Evolutionary conservation across 2,329 filamentous ascomycete genomes (phyloP).

Genomic region (Penicillium sp.): DNA sequence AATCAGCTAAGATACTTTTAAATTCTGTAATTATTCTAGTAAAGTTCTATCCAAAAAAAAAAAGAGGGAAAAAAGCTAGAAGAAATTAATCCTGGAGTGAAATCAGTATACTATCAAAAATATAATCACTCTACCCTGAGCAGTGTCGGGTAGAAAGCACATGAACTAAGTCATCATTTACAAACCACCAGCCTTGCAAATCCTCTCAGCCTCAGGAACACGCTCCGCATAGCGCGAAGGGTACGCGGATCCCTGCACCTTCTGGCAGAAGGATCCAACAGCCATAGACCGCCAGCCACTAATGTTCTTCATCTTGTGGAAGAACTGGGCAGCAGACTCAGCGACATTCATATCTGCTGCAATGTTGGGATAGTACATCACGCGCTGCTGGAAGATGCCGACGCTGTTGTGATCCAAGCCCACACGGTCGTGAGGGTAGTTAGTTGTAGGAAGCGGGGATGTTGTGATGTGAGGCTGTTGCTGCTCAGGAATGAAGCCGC

Average conservation of each 20-base stretch:
- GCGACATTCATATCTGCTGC: conserved; percentile 25
- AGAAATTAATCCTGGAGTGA: no score
- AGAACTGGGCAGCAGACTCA: conserved; percentile 25
- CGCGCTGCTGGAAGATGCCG: conserved; percentile 30
- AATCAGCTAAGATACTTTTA: no score
- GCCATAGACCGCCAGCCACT: conserved; percentile 25
- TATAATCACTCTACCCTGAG: no score
- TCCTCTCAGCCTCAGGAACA: conserved; percentile 16
- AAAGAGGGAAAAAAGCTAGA: no score
- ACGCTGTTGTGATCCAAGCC: conserved; percentile 28
- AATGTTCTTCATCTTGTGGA: conserved; percentile 20
- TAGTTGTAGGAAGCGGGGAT: conserved; percentile 25
- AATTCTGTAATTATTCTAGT: no score
- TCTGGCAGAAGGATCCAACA: conserved; percentile 25
- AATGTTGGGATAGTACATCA: conserved; percentile 21
- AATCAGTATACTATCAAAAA: no score
- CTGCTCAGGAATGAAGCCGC: no score
- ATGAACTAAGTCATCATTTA: no score
- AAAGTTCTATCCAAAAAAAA: no score
- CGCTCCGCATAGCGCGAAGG: conserved; percentile 16
- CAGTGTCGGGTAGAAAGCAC: no score
- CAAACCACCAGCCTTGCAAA: conserved; percentile 19
- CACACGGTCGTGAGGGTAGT: conserved; percentile 20
- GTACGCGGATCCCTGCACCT: conserved; percentile 26
- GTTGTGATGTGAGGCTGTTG: no score